Evolutionary conservation across 768 basidiomycete species (phyloP).

Genomic region (Lentinus brumalis): DNA sequence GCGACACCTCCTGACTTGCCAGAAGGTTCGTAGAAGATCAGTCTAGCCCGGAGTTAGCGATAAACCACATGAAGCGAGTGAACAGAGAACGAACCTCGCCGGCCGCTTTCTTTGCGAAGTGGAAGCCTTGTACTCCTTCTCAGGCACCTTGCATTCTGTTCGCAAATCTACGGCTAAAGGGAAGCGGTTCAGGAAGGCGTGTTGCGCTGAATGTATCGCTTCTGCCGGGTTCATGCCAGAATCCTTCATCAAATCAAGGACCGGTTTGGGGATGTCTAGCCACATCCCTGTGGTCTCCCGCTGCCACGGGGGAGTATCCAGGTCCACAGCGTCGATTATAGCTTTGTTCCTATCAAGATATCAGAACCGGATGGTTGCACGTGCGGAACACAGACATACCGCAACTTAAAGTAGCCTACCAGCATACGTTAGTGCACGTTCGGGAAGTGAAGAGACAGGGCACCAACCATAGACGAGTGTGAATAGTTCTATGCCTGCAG

Average conservation of each 20-base stretch:
- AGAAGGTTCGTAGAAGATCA: slow-evolving; percentile 79
- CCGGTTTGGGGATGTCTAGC: slow-evolving; percentile 67
- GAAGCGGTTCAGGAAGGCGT: slow-evolving; percentile 81
- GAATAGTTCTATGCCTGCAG: slow-evolving; percentile 58
- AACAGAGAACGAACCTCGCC: slow-evolving; percentile 48
- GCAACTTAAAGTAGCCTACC: slow-evolving; percentile 79
- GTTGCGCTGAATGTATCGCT: slow-evolving; percentile 83
- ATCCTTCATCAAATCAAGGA: slow-evolving; percentile 52
- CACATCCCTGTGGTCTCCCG: slow-evolving; percentile 75
- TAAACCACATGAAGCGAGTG: neutral
- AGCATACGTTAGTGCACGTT: neutral
- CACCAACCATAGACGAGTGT: slow-evolving; percentile 74
- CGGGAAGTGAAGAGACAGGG: neutral
- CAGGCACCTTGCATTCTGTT: slow-evolving; percentile 82
- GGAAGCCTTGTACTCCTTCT: slow-evolving; percentile 66
- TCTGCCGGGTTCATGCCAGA: slow-evolving; percentile 70
- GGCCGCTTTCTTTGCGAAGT: slow-evolving; percentile 65
- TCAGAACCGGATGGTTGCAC: neutral
- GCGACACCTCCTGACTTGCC: slow-evolving; percentile 74
- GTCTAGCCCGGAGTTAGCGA: slow-evolving; percentile 38
- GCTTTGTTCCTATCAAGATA: slow-evolving; percentile 45
- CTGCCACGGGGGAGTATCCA: slow-evolving; percentile 78
- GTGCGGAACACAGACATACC: slow-evolving; percentile 36
- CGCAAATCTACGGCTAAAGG: slow-evolving; percentile 65
- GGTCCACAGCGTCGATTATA: slow-evolving; percentile 76